A percentile compares a stretch with the other conserved stretches of the same genome.
phyloP scores from a whole-genome alignment of 2,329 filamentous ascomycete species.

The Neopestalotiopsis sp. region DNA sequence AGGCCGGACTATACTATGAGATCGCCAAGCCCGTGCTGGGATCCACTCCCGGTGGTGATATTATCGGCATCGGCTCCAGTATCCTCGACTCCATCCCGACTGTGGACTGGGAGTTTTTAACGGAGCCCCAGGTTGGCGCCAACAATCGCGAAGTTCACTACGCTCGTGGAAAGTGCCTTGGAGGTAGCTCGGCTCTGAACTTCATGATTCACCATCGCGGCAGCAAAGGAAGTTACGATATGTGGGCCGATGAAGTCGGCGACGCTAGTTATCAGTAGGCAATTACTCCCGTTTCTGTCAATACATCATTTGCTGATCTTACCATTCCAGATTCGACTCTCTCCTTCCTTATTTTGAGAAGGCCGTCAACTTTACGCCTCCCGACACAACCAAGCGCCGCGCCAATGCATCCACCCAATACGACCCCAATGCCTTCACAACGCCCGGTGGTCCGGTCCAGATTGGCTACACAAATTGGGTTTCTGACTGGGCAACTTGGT shows the following conservation, averaged over 20 bases:
- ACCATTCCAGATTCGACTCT: slow-evolving; percentile 13
- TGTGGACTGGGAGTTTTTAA: slow-evolving; percentile 33
- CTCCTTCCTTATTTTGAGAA: slow-evolving; percentile 32
- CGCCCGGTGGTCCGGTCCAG: slow-evolving; percentile 41
- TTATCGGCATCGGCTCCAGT: slow-evolving; percentile 23
- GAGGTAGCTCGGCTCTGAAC: slow-evolving; percentile 35
- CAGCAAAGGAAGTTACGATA: slow-evolving; percentile 29
- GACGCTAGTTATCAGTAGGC: slow-evolving; percentile 30
- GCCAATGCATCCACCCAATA: slow-evolving; percentile 35
- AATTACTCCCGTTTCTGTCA: not conserved
- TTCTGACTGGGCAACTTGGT: slow-evolving; percentile 44
- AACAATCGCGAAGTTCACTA: slow-evolving; percentile 28
- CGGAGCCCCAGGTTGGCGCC: slow-evolving; percentile 26
- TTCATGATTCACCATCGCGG: slow-evolving; percentile 37
- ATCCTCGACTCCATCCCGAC: slow-evolving; percentile 19
- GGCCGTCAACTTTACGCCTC: slow-evolving; percentile 36
- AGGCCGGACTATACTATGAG: slow-evolving; percentile 43
- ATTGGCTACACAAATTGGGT: slow-evolving; percentile 48
- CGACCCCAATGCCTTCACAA: slow-evolving; percentile 37
- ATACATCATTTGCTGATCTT: not conserved
- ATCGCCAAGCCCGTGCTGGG: slow-evolving; percentile 26
- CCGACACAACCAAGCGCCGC: slow-evolving; percentile 24
- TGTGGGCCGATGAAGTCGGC: slow-evolving; percentile 31
- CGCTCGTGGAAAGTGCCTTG: slow-evolving; percentile 37
- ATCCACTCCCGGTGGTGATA: slow-evolving; percentile 25